Base-by-base conservation (phyloP, 257 asterid species). In the Przewalskia tangutica region DNA sequence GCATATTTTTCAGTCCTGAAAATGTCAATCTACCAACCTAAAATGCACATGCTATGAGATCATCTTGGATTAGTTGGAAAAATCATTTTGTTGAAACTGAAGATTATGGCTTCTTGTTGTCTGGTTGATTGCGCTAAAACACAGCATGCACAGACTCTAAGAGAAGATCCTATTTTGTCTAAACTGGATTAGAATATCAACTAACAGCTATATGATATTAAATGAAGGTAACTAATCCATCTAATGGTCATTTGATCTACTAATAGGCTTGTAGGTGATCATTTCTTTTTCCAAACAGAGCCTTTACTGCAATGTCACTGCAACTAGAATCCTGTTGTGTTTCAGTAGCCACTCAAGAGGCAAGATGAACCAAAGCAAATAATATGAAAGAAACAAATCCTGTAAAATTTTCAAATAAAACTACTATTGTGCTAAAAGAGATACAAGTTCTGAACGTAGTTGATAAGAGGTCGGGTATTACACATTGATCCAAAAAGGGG, bases 401-500 rank as follows among this genome's bases (percentile, higher is more conserved):
- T 23, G 27, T 8, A 75, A 75, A 27, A 6, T 75, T 50, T 23
- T 50, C 14, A 14, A 50, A 50, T 14, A 75, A 32, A 73, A 73
- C 13, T 75, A 75, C 79, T 13, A 75, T 23, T 23, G 6, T 75
- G 79, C 44, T 50, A 17, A 75, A 75, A 75, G 14, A 75, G 79
- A 75, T 51, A 27, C 9, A 14, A 7, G 79, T 75, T 59, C 51
- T 60, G 42, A 56, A 38, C 16, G 27, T 38, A 66, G 76, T 36
- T 65, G 75, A 65, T 65, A 65, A 65, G 12, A 65, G 8, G 71
- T n/a, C 18, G 68, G 55, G 27, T 60, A 79, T 58, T 79, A 79
- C 79, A 81, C 78, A 81, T 66, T 75, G 66, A 55, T 58, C 77
- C 79, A 51, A 23, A 27, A 81, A 81, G 62, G 16, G 46, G 34